Evolutionary conservation across 345 rosid species (phyloP), one percentile per base, ranked within the genome.

Genomic region (Durio zibethinus): DNA sequence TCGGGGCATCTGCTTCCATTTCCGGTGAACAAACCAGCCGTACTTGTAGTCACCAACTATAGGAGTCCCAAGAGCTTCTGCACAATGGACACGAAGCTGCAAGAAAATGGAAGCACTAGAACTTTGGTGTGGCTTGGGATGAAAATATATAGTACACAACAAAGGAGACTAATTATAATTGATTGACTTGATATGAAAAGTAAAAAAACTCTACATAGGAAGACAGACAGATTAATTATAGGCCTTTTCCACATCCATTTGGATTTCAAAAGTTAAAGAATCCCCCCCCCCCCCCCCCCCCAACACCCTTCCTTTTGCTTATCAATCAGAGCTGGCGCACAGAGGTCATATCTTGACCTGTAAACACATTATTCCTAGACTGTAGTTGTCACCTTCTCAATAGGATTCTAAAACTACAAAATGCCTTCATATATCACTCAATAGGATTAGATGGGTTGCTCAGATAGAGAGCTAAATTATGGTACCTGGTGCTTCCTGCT

Each of bases 1-100:
- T 36, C 76, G 82, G 12, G 94, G 91, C 90, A 86, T 89, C 75
- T 90, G 97, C 90, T 90, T 92, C 98, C 97, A 94, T 83, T 86
- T 87, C 79, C 78, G 88, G 83, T 94, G 98, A 77, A 91, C 85
- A 50, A 88, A 92, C 98, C 98, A 94, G 36, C 97, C 97, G 33
- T 94, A 94, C 78, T 92, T 91, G 54, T 91, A 94, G 82, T 92
- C 97, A 0, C 98, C 94, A 63, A 94, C 96, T 62, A 92, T 89
- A 29, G 98, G 98, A 43, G 97, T 92, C 56, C 97, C 98, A 0
- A 94, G 94, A 66, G 98, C 97, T 86, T 94, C 98, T 2, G 96
- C 97, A 71, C 97, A 94, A 82, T 94, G 98, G n/a, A 94, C 93
- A 2, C 98, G 94, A 40, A 94, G 87, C 97, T 94, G 88, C 80